phyloP scores from a whole-genome alignment of 2,329 filamentous ascomycete genomes.

The Trichoderma asperellum region DNA sequence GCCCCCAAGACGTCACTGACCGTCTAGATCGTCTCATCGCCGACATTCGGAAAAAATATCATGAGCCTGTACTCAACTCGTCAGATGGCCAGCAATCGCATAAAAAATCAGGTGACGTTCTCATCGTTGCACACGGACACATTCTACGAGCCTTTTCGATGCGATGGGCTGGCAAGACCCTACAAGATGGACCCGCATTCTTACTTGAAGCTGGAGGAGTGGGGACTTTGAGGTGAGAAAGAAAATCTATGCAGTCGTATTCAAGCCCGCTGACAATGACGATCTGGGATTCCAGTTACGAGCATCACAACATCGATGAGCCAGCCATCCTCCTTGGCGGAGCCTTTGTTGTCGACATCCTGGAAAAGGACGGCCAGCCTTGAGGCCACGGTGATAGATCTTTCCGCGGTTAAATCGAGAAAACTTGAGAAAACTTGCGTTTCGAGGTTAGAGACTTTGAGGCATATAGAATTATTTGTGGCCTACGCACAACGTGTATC shows the following conservation, averaged over 20 bases:
- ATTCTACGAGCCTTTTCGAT: constrained; percentile 87
- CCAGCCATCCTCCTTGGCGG: constrained; percentile 80
- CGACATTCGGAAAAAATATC: constrained; percentile 71
- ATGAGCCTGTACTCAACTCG: constrained; percentile 64
- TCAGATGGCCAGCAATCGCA: constrained; percentile 37
- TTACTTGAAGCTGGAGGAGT: constrained; percentile 89
- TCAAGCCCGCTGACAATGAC: background rate
- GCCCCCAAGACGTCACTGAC: constrained; percentile 70
- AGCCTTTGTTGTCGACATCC: constrained; percentile 61
- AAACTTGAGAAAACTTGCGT: background rate
- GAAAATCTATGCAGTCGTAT: background rate
- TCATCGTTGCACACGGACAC: constrained; percentile 86
- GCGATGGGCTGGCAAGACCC: constrained; percentile 75
- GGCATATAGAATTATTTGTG: background rate
- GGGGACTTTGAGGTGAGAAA: constrained; percentile 69
- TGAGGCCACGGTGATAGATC: background rate
- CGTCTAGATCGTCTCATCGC: constrained; percentile 76
- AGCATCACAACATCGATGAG: constrained; percentile 77
- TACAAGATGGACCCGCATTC: constrained; percentile 76
- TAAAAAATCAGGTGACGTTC: constrained; percentile 41
- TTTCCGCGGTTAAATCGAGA: background rate
- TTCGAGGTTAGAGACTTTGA: background rate
- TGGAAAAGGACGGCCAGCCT: constrained; percentile 30
- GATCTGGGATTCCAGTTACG: constrained; percentile 60
- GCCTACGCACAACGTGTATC: background rate